Conservation (phyloP, 345 rosid species). For the Lenwebbia sp. region DNA sequence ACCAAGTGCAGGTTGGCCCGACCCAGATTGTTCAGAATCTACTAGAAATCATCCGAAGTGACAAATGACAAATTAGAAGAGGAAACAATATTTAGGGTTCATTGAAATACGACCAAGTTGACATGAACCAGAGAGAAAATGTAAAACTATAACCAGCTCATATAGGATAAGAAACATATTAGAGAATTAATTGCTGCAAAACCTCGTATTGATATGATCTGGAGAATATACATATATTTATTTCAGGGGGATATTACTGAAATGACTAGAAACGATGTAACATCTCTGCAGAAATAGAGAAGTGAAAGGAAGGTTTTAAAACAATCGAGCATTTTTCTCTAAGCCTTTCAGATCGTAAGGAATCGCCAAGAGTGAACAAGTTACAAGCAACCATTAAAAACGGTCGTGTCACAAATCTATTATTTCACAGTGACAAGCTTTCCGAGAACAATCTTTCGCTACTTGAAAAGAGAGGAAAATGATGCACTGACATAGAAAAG, state of each 20-base stretch:
- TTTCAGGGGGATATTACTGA: not conserved
- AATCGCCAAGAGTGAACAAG: not conserved
- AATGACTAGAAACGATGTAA: not conserved
- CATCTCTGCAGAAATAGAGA: not conserved
- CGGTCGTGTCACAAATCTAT: not conserved
- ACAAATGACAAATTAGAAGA: not conserved
- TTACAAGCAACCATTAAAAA: not conserved
- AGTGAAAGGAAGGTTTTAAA: not conserved
- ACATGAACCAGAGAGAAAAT: not conserved
- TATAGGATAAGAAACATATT: not conserved
- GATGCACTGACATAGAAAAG: not conserved
- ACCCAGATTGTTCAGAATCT: slow-evolving; percentile 24
- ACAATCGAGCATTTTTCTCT: not conserved
- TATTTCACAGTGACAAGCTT: not conserved
- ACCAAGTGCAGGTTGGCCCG: slow-evolving; percentile 10
- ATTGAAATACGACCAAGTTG: not conserved
- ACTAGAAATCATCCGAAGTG: not conserved
- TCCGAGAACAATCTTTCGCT: not conserved
- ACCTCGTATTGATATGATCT: not conserved
- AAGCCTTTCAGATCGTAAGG: not conserved
- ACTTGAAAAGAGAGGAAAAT: not conserved
- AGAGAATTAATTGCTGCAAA: not conserved
- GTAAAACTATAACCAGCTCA: not conserved
- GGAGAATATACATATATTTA: not conserved
- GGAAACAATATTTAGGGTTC: not conserved